Percentiles rank a stretch among this genome's conserved stretches.
phyloP scores from a whole-genome alignment of 768 basidiomycete species.

The Russula vinacea region DNA sequence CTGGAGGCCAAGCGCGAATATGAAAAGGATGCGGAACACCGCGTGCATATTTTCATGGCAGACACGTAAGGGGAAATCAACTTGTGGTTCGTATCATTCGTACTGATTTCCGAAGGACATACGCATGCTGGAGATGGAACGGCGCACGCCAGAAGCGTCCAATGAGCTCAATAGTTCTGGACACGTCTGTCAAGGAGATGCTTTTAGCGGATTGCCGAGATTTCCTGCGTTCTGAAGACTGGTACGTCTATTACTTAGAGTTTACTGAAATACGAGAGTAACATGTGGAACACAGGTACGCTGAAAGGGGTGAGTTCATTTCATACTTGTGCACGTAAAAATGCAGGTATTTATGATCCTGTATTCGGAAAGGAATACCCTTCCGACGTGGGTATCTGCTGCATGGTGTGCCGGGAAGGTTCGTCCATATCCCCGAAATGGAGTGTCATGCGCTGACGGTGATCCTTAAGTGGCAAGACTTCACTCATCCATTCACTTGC shows the following conservation, averaged over 20 bases:
- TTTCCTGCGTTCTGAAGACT: conserved; percentile 79
- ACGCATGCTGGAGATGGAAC: conserved; percentile 83
- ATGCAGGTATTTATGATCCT: conserved; percentile 6
- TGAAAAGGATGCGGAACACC: conserved; percentile 87
- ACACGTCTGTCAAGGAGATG: conserved; percentile 90
- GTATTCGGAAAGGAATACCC: conserved; percentile 60
- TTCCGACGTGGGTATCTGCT: conserved; percentile 84
- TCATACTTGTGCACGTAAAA: conserved; percentile 14
- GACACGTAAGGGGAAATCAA: conserved; percentile 65
- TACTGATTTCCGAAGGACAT: conserved; percentile 45
- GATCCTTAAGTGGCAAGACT: conserved; percentile 65
- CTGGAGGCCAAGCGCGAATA: conserved; percentile 85
- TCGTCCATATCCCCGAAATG: conserved; percentile 19
- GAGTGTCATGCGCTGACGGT: conserved; percentile 28
- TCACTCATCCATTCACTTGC: conserved; percentile 83
- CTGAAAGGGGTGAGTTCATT: conserved; percentile 67
- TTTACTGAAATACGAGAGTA: conserved; percentile 14
- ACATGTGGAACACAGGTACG: conserved; percentile 58
- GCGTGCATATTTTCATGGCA: conserved; percentile 85
- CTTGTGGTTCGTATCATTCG: conserved; percentile 24
- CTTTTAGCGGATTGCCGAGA: conserved; percentile 82
- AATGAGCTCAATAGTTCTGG: conserved; percentile 88
- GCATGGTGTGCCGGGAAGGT: conserved; percentile 86
- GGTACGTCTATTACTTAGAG: conserved; percentile 49
- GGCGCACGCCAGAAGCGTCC: conserved; percentile 86